phyloP scores from a whole-genome alignment of 805 yeast genomes.

The Candida maltosa region DNA sequence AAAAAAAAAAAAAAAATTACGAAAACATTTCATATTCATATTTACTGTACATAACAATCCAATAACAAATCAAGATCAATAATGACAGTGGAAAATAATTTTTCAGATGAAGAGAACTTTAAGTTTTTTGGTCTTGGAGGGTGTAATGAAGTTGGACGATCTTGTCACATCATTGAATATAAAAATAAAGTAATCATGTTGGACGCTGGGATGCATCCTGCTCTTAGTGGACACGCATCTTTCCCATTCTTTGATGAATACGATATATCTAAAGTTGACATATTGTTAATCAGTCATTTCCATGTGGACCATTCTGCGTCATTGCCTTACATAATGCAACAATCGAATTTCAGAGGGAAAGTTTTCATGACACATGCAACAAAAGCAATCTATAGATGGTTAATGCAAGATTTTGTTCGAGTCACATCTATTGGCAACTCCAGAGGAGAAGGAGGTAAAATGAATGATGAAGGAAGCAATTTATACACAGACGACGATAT shows the following conservation, averaged over 20 bases:
- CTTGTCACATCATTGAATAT: constrained; percentile 88
- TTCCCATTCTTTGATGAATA: constrained; percentile 95
- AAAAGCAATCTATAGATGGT: constrained; percentile 95
- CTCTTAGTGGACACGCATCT: constrained; percentile 82
- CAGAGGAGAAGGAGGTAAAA: constrained; percentile 43
- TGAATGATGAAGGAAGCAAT: constrained; percentile 39
- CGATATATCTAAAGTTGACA: constrained; percentile 83
- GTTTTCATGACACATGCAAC: constrained; percentile 99
- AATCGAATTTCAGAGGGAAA: constrained; percentile 89
- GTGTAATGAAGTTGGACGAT: constrained; percentile 96
- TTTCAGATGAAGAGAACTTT: constrained; percentile 37
- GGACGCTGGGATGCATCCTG: constrained; percentile 99
- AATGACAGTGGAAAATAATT: constrained; percentile 12
- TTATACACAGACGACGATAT: constrained; percentile 90
- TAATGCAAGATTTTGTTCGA: constrained; percentile 87
- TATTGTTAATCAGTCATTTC: constrained; percentile 86
- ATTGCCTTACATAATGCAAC: constrained; percentile 96
- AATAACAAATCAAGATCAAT: constrained; percentile 1
- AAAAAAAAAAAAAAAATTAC: background rate
- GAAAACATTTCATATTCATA: background rate
- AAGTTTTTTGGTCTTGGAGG: constrained; percentile 92
- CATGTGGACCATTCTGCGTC: constrained; percentile 98
- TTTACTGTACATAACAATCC: background rate
- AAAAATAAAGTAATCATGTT: constrained; percentile 94
- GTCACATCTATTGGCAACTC: constrained; percentile 68